Percentiles rank a stretch among this genome's conserved stretches.
Evolutionary conservation across 2,329 filamentous ascomycete genomes (phyloP).

Genomic region (Pseudogymnoascus pannorum): DNA sequence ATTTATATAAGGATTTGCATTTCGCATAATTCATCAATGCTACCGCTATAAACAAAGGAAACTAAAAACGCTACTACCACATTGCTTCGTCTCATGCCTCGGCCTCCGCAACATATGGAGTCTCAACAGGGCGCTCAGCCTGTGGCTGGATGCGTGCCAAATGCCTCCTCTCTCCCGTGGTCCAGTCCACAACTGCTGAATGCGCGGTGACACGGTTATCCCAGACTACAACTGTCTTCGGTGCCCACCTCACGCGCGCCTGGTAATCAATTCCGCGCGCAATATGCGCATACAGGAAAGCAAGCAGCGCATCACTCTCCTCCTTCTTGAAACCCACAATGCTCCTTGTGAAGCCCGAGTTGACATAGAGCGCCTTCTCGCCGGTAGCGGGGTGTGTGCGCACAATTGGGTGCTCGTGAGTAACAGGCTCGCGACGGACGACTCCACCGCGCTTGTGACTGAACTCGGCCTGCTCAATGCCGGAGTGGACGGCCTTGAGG

Average conservation of each 20-base stretch:
- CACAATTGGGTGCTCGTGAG: constrained; percentile 68
- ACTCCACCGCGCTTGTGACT: constrained; percentile 61
- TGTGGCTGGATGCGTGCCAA: constrained; percentile 74
- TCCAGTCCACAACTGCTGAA: constrained; percentile 72
- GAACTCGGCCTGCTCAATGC: constrained; percentile 69
- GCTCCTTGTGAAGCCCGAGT: constrained; percentile 66
- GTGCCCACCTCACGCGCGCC: constrained; percentile 64
- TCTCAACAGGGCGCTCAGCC: constrained; percentile 70
- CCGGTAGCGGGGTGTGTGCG: constrained; percentile 76
- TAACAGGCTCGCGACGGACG: constrained; percentile 67
- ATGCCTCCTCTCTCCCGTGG: constrained; percentile 66
- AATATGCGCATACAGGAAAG: constrained; percentile 68
- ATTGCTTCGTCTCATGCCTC: constrained; percentile 35
- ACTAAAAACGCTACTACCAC: constrained; percentile 70
- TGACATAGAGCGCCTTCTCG: constrained; percentile 77
- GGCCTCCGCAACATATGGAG: constrained; percentile 34
- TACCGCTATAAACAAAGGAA: constrained; percentile 44
- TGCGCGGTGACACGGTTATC: constrained; percentile 77
- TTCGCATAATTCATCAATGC: constrained; percentile 7
- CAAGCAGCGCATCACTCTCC: constrained; percentile 66
- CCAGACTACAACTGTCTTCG: constrained; percentile 72
- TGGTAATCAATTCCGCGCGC: constrained; percentile 64
- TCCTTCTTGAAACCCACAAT: constrained; percentile 82
- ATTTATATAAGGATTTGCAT: constrained; percentile 6
- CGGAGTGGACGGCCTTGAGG: constrained; percentile 73